Conservation (phyloP, 1,284 basidiomycete genomes). For the Cryptococcus amylolentus region DNA sequence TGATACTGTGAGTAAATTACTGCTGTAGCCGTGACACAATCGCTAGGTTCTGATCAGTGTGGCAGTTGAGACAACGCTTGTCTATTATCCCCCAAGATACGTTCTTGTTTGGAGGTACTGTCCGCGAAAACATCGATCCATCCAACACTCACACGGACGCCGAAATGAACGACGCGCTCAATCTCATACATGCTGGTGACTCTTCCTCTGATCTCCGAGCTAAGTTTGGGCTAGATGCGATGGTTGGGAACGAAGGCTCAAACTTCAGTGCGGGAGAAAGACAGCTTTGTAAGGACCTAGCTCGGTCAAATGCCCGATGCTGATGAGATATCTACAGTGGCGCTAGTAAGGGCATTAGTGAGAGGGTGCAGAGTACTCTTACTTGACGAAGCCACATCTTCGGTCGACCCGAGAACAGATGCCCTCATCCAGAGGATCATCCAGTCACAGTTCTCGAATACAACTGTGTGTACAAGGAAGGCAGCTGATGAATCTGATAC, state of each 20-base stretch:
- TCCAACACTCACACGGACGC: conserved; percentile 56
- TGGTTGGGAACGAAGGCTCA: conserved; percentile 36
- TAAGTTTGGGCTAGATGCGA: conserved; percentile 59
- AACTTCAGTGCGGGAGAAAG: conserved; percentile 56
- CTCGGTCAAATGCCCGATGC: background rate
- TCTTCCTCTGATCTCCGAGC: conserved; percentile 7
- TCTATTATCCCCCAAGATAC: conserved; percentile 58
- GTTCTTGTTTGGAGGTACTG: conserved; percentile 39
- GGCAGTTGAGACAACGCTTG: conserved; percentile 56
- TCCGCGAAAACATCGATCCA: conserved; percentile 52
- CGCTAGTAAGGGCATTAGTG: conserved; percentile 66
- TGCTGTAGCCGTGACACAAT: background rate
- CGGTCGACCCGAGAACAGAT: conserved; percentile 75
- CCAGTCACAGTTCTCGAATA: conserved; percentile 60
- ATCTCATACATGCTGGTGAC: conserved; percentile 49
- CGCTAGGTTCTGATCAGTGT: background rate
- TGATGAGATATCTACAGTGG: conserved; percentile 44
- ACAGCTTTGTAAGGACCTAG: conserved; percentile 22
- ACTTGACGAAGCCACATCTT: conserved; percentile 54
- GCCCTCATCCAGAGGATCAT: conserved; percentile 70
- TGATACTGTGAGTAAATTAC: conserved; percentile 37
- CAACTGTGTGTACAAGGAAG: conserved; percentile 21
- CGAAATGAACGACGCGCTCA: conserved; percentile 54
- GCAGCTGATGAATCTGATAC: background rate
- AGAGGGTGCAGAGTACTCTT: conserved; percentile 67